Evolutionary conservation across 1,139 yeast genomes (phyloP).

Genomic region (Yamadazyma pseudoaaseri): DNA sequence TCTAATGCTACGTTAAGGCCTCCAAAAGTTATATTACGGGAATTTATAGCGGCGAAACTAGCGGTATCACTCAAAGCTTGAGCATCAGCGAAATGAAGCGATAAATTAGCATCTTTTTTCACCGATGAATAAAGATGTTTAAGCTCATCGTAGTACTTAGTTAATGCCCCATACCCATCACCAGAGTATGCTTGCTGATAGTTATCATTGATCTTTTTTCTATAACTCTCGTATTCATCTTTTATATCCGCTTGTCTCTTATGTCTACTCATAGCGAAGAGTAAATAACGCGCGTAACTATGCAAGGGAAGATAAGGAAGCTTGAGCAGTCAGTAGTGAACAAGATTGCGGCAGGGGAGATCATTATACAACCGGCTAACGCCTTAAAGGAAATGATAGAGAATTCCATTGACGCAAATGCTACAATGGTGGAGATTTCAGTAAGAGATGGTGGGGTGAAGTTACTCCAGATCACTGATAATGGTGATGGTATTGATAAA

Average conservation of each 20-base stretch:
- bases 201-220: slow-evolving; percentile 17
- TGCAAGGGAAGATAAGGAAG: neutral
- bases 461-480: slow-evolving; percentile 51
- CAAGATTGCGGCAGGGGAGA: slow-evolving; percentile 96
- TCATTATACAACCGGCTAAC: slow-evolving; percentile 89
- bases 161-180: slow-evolving; percentile 22
- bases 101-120: slow-evolving; percentile 23
- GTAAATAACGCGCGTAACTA: slow-evolving; percentile 1
- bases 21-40: slow-evolving; percentile 57
- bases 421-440: slow-evolving; percentile 48
- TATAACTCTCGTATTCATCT: slow-evolving; percentile 20
- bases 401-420: slow-evolving; percentile 52
- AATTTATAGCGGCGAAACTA: slow-evolving; percentile 47
- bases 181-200: slow-evolving; percentile 31
- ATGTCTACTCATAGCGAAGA: slow-evolving; percentile 1
- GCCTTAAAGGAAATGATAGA: slow-evolving; percentile 58
- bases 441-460: slow-evolving; percentile 57
- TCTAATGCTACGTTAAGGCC: slow-evolving; percentile 49
- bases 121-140: slow-evolving; percentile 23
- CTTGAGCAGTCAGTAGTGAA: slow-evolving; percentile 64
- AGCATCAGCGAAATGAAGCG: slow-evolving; percentile 29
- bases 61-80: slow-evolving; percentile 42
- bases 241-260: slow-evolving; percentile 2
- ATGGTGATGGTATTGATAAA: slow-evolving; percentile 49
- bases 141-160: slow-evolving; percentile 23